A percentile compares a stretch with the other conserved stretches of the same genome.
These are phyloP conservation scores for Cutaneotrichosporon cyanovorans DNA, from an alignment of 1,284 basidiomycete species.

Conservation along the genomic window DNA sequence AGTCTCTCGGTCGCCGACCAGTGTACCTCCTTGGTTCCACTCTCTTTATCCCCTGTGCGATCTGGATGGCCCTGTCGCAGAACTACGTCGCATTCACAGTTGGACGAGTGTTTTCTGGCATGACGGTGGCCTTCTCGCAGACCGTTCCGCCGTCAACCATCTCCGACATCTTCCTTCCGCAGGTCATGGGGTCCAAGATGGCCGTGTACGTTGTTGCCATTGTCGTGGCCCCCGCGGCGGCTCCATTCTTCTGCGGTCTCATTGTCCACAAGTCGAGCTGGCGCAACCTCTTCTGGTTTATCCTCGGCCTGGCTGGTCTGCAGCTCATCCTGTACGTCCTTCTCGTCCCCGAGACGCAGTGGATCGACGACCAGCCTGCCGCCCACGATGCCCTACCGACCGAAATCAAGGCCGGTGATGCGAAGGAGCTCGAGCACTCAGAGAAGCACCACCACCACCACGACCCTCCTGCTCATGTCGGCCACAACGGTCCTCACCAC, in stretches of 20 bases:
- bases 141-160: conserved; percentile 30
- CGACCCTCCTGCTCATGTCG: too few species aligned
- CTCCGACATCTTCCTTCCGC: conserved; percentile 28
- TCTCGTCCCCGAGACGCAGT: conserved; percentile 42
- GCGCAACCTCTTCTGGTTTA: conserved; percentile 39
- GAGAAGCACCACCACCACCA: background rate
- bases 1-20: conserved; percentile 35
- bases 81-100: conserved; percentile 21
- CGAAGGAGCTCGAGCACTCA: background rate
- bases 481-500: background rate
- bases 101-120: conserved; percentile 26
- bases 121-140: conserved; percentile 24
- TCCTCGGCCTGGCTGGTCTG: conserved; percentile 27
- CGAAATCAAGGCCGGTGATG: background rate
- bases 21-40: conserved; percentile 38
- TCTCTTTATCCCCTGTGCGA: conserved; percentile 37
- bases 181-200: conserved; percentile 40
- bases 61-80: conserved; percentile 36
- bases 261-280: conserved; percentile 26
- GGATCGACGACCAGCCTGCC: conserved; percentile 11
- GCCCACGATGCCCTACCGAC: too few species aligned
- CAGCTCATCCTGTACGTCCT: conserved; percentile 19
- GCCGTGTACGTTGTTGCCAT: conserved; percentile 30
- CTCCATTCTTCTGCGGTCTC: conserved; percentile 40
- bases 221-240: conserved; percentile 33